Percentiles rank a stretch among this genome's conserved stretches.
Conservation (phyloP, 164 flowering plant genomes). For the Stephania yunnanensis region DNA sequence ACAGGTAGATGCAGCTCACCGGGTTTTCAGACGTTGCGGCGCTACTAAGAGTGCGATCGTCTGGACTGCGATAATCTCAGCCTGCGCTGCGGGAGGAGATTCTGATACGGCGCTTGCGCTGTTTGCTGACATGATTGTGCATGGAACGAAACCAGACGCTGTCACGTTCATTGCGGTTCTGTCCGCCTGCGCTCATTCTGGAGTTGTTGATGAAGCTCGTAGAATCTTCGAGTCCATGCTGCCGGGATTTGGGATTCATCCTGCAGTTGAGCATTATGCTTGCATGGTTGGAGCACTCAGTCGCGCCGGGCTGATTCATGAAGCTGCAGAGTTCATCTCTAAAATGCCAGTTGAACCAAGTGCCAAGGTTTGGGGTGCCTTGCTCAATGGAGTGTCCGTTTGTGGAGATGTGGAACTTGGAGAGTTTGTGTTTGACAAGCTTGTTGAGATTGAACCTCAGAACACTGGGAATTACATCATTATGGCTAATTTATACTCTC, state of each 20-base stretch:
- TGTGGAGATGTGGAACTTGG: conserved; percentile 63
- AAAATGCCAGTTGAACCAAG: conserved; percentile 66
- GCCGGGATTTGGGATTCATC: conserved; percentile 40
- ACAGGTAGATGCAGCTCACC: conserved; percentile 44
- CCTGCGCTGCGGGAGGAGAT: conserved; percentile 71
- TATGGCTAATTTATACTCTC: conserved; percentile 77
- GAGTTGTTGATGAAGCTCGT: conserved; percentile 54
- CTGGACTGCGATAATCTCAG: conserved; percentile 85
- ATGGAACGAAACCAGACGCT: conserved; percentile 53
- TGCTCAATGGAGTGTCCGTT: conserved; percentile 68
- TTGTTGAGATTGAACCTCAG: conserved; percentile 72
- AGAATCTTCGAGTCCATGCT: conserved; percentile 46
- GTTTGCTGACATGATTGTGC: conserved; percentile 48
- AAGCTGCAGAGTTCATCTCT: conserved; percentile 54
- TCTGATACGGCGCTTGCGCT: conserved; percentile 38
- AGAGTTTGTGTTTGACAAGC: conserved; percentile 39
- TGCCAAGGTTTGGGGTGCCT: conserved; percentile 77
- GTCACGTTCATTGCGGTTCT: conserved; percentile 73
- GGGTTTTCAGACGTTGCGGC: conserved; percentile 38
- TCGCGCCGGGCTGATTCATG: conserved; percentile 64
- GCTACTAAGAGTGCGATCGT: conserved; percentile 48
- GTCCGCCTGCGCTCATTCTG: conserved; percentile 76
- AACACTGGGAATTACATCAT: conserved; percentile 60
- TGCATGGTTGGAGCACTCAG: conserved; percentile 75
- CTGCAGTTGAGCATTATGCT: conserved; percentile 71